Evolutionary conservation across 2,329 filamentous ascomycete genomes (phyloP), one percentile per base, ranked within the genome.

Genomic region (Grosmannia clavigera): DNA sequence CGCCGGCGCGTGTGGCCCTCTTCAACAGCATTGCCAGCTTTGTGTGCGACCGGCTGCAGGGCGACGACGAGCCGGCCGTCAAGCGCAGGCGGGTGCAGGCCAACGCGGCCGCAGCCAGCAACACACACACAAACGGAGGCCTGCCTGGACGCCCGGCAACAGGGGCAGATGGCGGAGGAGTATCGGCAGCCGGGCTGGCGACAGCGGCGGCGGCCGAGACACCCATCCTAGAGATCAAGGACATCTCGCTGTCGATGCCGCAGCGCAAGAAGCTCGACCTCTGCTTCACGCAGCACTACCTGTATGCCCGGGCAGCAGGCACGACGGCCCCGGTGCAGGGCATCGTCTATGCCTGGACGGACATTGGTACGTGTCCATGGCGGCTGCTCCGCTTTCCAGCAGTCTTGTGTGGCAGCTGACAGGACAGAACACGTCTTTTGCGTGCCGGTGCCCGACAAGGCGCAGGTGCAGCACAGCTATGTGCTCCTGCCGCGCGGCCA

Each of bases 261-360:
- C 82, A 84, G 71, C 76, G 85, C 63, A 88, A 87, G 72, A 88
- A 87, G 70, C 83, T 83, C 65, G 81, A 83, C 64, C 69, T 87
- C 10, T 84, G 81, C 69, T 80, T 87, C 63, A 87, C 83, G 2
- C 71, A 76, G 6, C 76, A 77, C 62, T 80, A 81, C 64, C 66
- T 86, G 40, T 86, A 85, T 63, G 82, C 82, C 16, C 76, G 79
- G 43, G 73, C 74, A 1, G 73, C 81, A 0, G 77, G 77, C 52
- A 79, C 80, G 1, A 76, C 76, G 2, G 72, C 74, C 29, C 80
- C 81, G 0, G 74, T 81, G 19, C 72, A 77, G 22, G 78, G 78
- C 54, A 79, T 82, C 55, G 76, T 78, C 16, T 83, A 84, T 65
- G 74, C 79, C 0, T 86, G 83, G 82, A 76, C 73, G 58, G 79